A percentile compares a stretch with the other conserved stretches of the same genome.
These are phyloP conservation scores for Poronia punctata DNA, from an alignment of 495 filamentous ascomycete species.

Conservation along the genomic window DNA sequence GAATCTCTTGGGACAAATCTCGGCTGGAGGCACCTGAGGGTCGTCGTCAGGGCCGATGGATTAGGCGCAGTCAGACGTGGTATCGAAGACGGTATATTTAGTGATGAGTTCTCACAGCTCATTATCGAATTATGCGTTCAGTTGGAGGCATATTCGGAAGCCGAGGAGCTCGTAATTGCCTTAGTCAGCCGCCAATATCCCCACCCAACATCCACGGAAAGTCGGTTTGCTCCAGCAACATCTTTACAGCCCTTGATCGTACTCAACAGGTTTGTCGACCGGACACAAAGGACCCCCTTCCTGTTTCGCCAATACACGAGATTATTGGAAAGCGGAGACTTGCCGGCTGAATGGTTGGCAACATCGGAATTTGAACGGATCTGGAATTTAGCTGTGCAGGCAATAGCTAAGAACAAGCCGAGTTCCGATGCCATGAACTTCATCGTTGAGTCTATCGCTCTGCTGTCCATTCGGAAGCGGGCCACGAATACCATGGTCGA, in stretches of 20 bases:
- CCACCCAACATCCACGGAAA: slow-evolving; percentile 24
- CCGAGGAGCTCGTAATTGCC: slow-evolving; percentile 29
- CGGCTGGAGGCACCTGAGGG: slow-evolving; percentile 61
- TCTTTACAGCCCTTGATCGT: slow-evolving; percentile 23
- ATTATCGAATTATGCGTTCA: slow-evolving; percentile 38
- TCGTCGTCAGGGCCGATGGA: slow-evolving; percentile 62
- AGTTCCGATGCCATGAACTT: slow-evolving; percentile 32
- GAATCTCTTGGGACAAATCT: slow-evolving; percentile 50
- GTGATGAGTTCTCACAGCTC: slow-evolving; percentile 29
- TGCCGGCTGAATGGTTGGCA: slow-evolving; percentile 40
- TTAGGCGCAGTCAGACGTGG: slow-evolving; percentile 44
- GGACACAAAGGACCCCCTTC: slow-evolving; percentile 20
- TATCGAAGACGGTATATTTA: slow-evolving; percentile 22
- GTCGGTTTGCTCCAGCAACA: slow-evolving; percentile 16
- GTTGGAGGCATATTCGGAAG: slow-evolving; percentile 32
- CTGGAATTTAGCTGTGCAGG: slow-evolving; percentile 28
- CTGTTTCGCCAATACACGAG: slow-evolving; percentile 28
- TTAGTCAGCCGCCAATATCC: slow-evolving; percentile 29
- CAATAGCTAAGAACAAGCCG: slow-evolving; percentile 20
- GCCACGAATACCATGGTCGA: slow-evolving; percentile 2
- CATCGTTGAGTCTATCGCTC: slow-evolving; percentile 23
- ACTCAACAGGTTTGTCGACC: slow-evolving; percentile 19
- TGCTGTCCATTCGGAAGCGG: slow-evolving; percentile 25
- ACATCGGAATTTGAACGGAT: slow-evolving; percentile 30
- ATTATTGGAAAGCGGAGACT: slow-evolving; percentile 24